Evolutionary conservation across 805 yeast genomes (phyloP).

Genomic region (Candida palmyrensis): DNA sequence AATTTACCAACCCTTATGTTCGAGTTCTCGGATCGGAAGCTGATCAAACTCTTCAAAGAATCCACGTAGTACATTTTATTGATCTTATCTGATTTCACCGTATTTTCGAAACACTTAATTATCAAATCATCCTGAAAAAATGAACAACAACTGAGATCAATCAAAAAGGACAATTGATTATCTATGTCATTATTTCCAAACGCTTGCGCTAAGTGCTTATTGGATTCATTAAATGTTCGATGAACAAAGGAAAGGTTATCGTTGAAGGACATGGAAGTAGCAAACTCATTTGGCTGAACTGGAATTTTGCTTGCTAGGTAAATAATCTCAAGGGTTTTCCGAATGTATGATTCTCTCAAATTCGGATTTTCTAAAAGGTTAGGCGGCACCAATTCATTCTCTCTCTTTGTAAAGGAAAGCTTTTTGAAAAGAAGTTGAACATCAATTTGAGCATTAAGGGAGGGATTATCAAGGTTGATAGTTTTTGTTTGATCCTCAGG

Average conservation of each 20-base stretch:
- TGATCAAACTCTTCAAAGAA: conserved; percentile 20
- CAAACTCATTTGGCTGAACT: conserved; percentile 18
- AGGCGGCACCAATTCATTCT: conserved; percentile 44
- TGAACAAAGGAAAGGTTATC: conserved; percentile 29
- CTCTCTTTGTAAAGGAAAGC: conserved; percentile 37
- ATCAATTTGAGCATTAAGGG: conserved; percentile 54
- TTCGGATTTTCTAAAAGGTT: conserved; percentile 20
- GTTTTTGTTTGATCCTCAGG: conserved; percentile 47
- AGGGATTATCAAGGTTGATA: conserved; percentile 46
- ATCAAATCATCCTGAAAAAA: conserved; percentile 37
- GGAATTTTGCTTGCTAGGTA: conserved; percentile 22
- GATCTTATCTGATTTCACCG: conserved; percentile 25
- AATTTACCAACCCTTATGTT: conserved; percentile 15
- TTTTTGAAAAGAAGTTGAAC: conserved; percentile 45
- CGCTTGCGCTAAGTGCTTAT: conserved; percentile 25
- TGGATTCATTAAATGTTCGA: conserved; percentile 31
- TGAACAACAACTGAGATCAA: conserved; percentile 23
- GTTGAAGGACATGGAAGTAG: conserved; percentile 21
- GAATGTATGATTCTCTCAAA: conserved; percentile 45
- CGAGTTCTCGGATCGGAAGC: conserved; percentile 10
- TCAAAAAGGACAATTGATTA: conserved; percentile 20
- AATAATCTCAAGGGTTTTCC: conserved; percentile 51
- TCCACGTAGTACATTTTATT: conserved; percentile 35
- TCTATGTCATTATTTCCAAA: conserved; percentile 17
- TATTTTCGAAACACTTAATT: conserved; percentile 35